Evolutionary conservation across 805 yeast genomes (phyloP).

Genomic region (Saccharomycopsis fermentans): DNA sequence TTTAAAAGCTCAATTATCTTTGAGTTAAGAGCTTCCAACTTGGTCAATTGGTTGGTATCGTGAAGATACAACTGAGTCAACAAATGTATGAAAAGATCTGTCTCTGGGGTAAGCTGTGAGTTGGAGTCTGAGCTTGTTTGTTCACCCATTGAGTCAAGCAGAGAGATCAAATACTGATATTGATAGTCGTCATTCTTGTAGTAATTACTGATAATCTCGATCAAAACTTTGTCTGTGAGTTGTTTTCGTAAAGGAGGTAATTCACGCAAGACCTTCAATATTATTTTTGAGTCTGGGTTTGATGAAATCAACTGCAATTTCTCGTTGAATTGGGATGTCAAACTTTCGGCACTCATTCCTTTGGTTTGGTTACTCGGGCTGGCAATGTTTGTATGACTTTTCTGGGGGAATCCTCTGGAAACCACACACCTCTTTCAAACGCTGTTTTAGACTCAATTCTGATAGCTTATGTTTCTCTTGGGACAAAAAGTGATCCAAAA

Average conservation of each 20-base stretch:
- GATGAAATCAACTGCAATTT: slow-evolving; percentile 25
- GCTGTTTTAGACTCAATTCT: no score
- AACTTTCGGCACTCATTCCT: neutral
- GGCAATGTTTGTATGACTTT: no score
- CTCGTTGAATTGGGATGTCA: slow-evolving; percentile 4
- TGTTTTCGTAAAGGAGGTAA: slow-evolving; percentile 64
- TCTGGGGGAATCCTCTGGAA: no score
- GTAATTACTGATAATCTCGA: slow-evolving; percentile 48
- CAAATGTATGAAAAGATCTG: slow-evolving; percentile 69
- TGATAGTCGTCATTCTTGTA: slow-evolving; percentile 36
- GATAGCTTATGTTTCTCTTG: no score
- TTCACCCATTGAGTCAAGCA: slow-evolving; percentile 29
- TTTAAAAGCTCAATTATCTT: slow-evolving; percentile 41
- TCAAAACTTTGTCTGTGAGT: slow-evolving; percentile 44
- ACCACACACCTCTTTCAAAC: no score
- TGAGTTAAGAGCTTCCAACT: slow-evolving; percentile 44
- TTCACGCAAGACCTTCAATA: slow-evolving; percentile 78
- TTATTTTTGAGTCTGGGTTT: slow-evolving; percentile 76
- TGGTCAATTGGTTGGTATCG: slow-evolving; percentile 43
- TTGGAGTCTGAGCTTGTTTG: slow-evolving; percentile 21
- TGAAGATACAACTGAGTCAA: slow-evolving; percentile 67
- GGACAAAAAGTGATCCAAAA: no score
- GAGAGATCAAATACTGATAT: slow-evolving; percentile 33
- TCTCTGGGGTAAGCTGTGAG: slow-evolving; percentile 58
- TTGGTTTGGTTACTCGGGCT: no score